phyloP scores from a whole-genome alignment of 495 filamentous ascomycete species.

The Penicillium silybi region DNA sequence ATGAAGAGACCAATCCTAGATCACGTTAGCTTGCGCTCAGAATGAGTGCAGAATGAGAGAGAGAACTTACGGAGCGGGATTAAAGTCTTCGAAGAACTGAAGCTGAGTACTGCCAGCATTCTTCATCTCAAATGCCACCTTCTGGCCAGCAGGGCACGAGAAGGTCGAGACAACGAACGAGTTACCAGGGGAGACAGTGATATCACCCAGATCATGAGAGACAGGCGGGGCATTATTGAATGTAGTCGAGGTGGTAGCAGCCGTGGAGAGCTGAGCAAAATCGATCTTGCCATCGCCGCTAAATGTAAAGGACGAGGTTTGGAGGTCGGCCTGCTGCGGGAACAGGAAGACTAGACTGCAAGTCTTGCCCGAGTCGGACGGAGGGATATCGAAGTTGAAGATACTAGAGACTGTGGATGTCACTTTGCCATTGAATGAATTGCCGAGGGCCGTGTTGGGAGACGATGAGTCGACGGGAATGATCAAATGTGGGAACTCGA shows the following conservation, averaged over 20 bases:
- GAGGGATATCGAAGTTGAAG: conserved; percentile 68
- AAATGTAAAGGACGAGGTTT: conserved; percentile 54
- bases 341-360: conserved; percentile 67
- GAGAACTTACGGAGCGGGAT: conserved; percentile 47
- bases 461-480: conserved; percentile 56
- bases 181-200: conserved; percentile 52
- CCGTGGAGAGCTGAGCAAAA: conserved; percentile 40
- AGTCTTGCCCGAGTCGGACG: conserved; percentile 48
- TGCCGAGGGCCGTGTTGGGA: conserved; percentile 49
- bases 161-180: conserved; percentile 53
- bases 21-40: not conserved
- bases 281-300: conserved; percentile 54
- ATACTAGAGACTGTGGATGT: conserved; percentile 53
- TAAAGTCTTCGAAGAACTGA: conserved; percentile 60
- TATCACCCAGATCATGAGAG: conserved; percentile 40
- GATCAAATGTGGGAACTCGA: conserved; percentile 63
- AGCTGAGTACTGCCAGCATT: conserved; percentile 48
- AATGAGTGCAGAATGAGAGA: not conserved
- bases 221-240: conserved; percentile 49
- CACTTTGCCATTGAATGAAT: conserved; percentile 51
- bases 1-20: conserved; percentile 8
- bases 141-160: conserved; percentile 50
- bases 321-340: conserved; percentile 47
- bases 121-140: conserved; percentile 50
- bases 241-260: conserved; percentile 41